Evolutionary conservation across 2,329 filamentous ascomycete species (phyloP).

Genomic region (Fusarium pilosicola): DNA sequence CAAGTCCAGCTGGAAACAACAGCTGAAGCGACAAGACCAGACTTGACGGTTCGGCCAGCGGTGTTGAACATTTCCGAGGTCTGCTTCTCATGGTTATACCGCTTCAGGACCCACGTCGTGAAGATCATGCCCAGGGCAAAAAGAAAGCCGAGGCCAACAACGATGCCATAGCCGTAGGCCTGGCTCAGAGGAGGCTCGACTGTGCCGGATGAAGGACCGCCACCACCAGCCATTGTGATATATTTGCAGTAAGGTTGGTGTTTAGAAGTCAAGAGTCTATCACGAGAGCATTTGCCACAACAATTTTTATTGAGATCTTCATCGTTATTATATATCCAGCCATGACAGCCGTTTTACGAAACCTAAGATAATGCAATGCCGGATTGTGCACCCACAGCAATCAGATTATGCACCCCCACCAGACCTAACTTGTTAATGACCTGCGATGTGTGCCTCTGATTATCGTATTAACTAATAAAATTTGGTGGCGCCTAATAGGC

Average conservation of each 20-base stretch:
- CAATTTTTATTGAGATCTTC: not conserved
- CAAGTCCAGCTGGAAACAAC: conserved; percentile 96
- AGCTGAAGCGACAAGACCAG: conserved; percentile 85
- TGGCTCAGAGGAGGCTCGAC: conserved; percentile 57
- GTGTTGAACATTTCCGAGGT: conserved; percentile 95
- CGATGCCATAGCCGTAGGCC: conserved; percentile 80
- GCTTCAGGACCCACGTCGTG: conserved; percentile 25
- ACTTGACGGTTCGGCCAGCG: conserved; percentile 87
- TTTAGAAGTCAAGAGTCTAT: not conserved
- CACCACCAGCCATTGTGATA: conserved; percentile 31
- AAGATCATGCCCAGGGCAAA: conserved; percentile 76
- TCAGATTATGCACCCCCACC: not conserved
- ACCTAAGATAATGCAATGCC: conserved; percentile 1
- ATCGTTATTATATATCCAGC: not conserved
- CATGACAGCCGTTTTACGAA: not conserved
- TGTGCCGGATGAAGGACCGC: conserved; percentile 28
- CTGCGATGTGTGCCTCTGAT: not conserved
- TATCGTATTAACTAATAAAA: not conserved
- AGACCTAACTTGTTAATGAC: not conserved
- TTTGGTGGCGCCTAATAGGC: not conserved
- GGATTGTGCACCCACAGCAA: not conserved
- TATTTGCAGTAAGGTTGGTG: not conserved
- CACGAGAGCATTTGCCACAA: not conserved
- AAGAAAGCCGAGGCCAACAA: conserved; percentile 76
- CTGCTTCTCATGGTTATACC: conserved; percentile 73